Evolutionary conservation across 2,329 filamentous ascomycete genomes (phyloP).

Genomic region (Aspergillus tubingensis): DNA sequence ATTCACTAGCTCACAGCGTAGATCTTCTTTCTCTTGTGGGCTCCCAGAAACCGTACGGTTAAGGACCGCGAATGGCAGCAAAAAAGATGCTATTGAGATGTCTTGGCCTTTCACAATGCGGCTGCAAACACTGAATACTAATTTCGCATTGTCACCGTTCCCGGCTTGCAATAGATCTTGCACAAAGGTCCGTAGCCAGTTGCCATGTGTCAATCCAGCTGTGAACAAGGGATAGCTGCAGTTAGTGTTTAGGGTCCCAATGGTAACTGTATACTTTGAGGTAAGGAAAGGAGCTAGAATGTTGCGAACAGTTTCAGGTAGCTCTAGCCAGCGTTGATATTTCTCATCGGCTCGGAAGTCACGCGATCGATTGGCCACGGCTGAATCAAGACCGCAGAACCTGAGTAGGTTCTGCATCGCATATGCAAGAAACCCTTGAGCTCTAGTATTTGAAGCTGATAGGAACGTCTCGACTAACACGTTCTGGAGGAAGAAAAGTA

Average conservation of each 20-base stretch:
- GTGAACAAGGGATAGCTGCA: slow-evolving; percentile 78
- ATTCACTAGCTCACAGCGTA: slow-evolving; percentile 71
- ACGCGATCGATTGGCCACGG: slow-evolving; percentile 53
- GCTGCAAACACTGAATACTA: slow-evolving; percentile 78
- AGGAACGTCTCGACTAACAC: slow-evolving; percentile 89
- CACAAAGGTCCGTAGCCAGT: slow-evolving; percentile 80
- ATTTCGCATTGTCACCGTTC: slow-evolving; percentile 70
- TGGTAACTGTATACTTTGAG: slow-evolving; percentile 76
- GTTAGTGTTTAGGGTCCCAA: slow-evolving; percentile 56
- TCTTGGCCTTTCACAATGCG: slow-evolving; percentile 85
- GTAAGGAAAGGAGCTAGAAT: slow-evolving; percentile 84
- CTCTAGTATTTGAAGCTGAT: slow-evolving; percentile 80
- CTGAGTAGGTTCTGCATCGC: slow-evolving; percentile 90
- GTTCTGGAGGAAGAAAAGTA: slow-evolving; percentile 80
- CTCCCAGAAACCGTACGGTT: slow-evolving; percentile 78
- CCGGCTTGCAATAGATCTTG: slow-evolving; percentile 79
- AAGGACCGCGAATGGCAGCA: slow-evolving; percentile 82
- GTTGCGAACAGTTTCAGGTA: slow-evolving; percentile 76
- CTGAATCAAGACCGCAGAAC: slow-evolving; percentile 70
- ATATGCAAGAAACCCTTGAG: slow-evolving; percentile 90
- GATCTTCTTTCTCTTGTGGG: slow-evolving; percentile 62
- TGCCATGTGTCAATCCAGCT: slow-evolving; percentile 66
- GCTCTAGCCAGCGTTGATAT: slow-evolving; percentile 72
- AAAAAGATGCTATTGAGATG: slow-evolving; percentile 79
- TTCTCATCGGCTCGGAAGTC: slow-evolving; percentile 60